These are phyloP conservation scores for Cladophialophora chaetospira DNA, from an alignment of 2,329 filamentous ascomycete species.

Conservation along the genomic window DNA sequence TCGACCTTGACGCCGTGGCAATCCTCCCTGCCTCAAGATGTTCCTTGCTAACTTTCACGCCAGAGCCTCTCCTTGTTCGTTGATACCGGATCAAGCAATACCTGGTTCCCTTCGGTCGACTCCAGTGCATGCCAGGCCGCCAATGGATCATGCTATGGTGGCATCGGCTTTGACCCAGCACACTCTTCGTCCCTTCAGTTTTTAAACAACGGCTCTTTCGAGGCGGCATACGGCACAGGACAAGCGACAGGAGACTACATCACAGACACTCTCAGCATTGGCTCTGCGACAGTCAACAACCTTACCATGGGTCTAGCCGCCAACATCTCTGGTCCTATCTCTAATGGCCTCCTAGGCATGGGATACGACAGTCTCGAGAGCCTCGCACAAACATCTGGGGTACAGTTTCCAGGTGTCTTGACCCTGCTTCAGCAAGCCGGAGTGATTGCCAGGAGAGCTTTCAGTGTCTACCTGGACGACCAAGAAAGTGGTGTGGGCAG, in stretches of 20 bases:
- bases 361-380: constrained; percentile 40
- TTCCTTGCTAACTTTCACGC: background rate
- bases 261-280: constrained; percentile 39
- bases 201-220: background rate
- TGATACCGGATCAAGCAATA: background rate
- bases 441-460: constrained; percentile 50
- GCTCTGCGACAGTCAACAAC: constrained; percentile 56
- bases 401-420: constrained; percentile 61
- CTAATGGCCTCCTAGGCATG: constrained; percentile 61
- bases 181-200: background rate
- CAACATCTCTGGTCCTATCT: constrained; percentile 51
- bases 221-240: constrained; percentile 50
- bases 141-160: background rate
- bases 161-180: background rate
- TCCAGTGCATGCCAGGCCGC: background rate
- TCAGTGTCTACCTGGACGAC: constrained; percentile 45
- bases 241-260: constrained; percentile 53
- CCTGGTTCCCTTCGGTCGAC: background rate
- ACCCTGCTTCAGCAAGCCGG: constrained; percentile 63
- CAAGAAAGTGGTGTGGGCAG: constrained; percentile 64
- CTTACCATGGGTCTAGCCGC: constrained; percentile 65
- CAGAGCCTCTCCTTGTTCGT: background rate
- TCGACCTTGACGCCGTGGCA: background rate
- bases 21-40: background rate
- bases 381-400: constrained; percentile 41